These are phyloP conservation scores for Solidago caesia DNA, from an alignment of 129 eudicot species.

Conservation along the genomic window DNA sequence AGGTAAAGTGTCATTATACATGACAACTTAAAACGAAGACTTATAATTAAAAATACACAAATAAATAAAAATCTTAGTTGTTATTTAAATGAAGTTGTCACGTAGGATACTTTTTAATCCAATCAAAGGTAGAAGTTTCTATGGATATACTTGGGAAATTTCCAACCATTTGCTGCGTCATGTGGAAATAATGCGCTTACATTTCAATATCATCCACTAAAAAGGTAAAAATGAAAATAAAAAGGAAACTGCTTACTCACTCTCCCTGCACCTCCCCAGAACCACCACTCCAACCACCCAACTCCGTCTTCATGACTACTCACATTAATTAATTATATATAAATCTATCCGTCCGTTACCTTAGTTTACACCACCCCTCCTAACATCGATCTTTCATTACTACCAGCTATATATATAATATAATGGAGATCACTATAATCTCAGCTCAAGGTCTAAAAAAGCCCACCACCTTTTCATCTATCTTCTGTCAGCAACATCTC, in stretches of 20 bases:
- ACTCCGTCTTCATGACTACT: neutral
- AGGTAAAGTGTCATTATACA: too few species aligned
- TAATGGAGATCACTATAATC: constrained; percentile 50
- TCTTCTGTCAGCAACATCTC: constrained; percentile 33
- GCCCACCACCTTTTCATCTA: constrained; percentile 18
- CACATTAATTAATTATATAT: too few species aligned
- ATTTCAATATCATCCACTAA: constrained; percentile 15
- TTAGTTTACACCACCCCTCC: constrained; percentile 1
- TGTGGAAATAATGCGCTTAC: constrained; percentile 7
- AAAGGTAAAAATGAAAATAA: too few species aligned
- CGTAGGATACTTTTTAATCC: too few species aligned
- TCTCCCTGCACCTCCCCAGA: constrained; percentile 41
- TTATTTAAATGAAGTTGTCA: too few species aligned
- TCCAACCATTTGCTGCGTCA: constrained; percentile 5
- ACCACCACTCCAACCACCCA: constrained; percentile 36
- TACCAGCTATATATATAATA: neutral
- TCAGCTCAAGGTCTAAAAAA: constrained; percentile 63
- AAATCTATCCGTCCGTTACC: too few species aligned
- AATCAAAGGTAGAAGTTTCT: too few species aligned
- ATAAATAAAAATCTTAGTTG: too few species aligned
- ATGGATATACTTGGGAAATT: constrained; percentile 6
- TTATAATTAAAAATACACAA: too few species aligned
- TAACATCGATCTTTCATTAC: too few species aligned
- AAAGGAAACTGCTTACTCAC: constrained; percentile 37
- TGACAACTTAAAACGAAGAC: too few species aligned